Evolutionary conservation across 2,329 filamentous ascomycete genomes (phyloP), one percentile per base, ranked within the genome.

Genomic region (Cladosporium austrohemisphaericum): DNA sequence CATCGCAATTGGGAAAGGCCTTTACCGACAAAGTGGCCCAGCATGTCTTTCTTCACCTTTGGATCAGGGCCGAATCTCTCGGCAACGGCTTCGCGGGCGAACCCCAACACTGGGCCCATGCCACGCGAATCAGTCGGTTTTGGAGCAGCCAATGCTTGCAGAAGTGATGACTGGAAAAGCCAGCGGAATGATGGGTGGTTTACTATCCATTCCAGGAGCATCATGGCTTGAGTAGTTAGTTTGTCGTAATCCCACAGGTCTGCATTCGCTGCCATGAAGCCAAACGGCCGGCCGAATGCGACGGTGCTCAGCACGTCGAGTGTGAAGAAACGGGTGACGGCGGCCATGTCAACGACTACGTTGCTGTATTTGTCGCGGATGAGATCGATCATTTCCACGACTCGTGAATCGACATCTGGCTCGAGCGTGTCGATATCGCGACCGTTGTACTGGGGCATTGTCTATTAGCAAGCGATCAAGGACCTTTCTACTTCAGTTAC

Each of bases 281-380:
- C 77, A 52, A 79, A 79, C 0, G 76, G 58, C 10, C 70, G 57
- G 9, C 78, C 78, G 36, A 80, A 75, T 0, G 74, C 75, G 4
- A 82, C 59, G 35, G 73, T 71, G 26, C 71, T 76, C 54, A 83
- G 78, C 31, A 79, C 72, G 51, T 82, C 79, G 4, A 81, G 64
- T 0, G 77, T 78, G 48, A 81, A 75, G 64, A 70, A 80, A 33
- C 78, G 75, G 3, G 71, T 68, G 52, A 77, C 76, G 5, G 64
- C 63, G 2, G 69, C 72, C 44, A 76, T 58, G 50, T 80, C 76
- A 57, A 79, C 65, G 3, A 67, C 58, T 1, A 57, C 70, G 3
- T 71, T 66, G 4, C 72, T 63, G 29, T 76, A 81, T 55, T 75
- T 76, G n/a, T 54, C 58, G 50, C 72, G 68, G 29, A 81, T 72